Conservation (phyloP, 202 grass and related monocot species). For the Miscanthus sacchariflorus region DNA sequence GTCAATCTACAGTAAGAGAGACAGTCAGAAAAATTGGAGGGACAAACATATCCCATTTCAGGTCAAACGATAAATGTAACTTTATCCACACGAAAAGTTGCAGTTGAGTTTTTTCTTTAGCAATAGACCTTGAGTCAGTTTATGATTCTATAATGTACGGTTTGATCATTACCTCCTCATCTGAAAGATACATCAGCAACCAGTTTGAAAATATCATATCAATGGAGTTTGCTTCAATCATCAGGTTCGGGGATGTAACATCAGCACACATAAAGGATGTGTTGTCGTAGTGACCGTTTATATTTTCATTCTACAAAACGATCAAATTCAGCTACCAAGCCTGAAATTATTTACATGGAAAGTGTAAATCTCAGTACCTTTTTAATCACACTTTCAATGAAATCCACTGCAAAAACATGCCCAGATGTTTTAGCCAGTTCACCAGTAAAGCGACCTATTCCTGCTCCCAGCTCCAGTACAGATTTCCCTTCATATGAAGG, state of each 20-base stretch:
- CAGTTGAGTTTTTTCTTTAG: not conserved
- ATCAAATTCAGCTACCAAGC: conserved; percentile 17
- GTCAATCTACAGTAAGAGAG: conserved; percentile 64
- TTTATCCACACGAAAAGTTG: not conserved
- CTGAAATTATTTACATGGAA: conserved; percentile 3
- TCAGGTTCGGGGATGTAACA: conserved; percentile 80
- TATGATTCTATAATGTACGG: not conserved
- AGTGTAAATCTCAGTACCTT: conserved; percentile 54
- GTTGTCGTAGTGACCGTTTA: conserved; percentile 83
- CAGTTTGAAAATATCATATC: conserved; percentile 99
- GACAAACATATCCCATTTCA: not conserved
- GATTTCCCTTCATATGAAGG: conserved; percentile 91
- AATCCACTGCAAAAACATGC: conserved; percentile 90
- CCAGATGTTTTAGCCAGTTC: conserved; percentile 84
- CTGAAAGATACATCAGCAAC: conserved; percentile 98
- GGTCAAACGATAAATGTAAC: not conserved
- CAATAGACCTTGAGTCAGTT: not conserved
- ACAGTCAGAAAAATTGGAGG: conserved; percentile 6
- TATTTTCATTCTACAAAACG: conserved; percentile 79
- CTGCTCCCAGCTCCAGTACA: conserved; percentile 84
- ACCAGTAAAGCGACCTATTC: conserved; percentile 93
- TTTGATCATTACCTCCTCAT: conserved; percentile 72
- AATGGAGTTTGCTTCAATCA: conserved; percentile 73
- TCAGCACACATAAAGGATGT: conserved; percentile 89
- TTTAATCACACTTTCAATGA: conserved; percentile 91